phyloP scores from a whole-genome alignment of 2,329 filamentous ascomycete genomes.

The Trematosphaeria pertusa region DNA sequence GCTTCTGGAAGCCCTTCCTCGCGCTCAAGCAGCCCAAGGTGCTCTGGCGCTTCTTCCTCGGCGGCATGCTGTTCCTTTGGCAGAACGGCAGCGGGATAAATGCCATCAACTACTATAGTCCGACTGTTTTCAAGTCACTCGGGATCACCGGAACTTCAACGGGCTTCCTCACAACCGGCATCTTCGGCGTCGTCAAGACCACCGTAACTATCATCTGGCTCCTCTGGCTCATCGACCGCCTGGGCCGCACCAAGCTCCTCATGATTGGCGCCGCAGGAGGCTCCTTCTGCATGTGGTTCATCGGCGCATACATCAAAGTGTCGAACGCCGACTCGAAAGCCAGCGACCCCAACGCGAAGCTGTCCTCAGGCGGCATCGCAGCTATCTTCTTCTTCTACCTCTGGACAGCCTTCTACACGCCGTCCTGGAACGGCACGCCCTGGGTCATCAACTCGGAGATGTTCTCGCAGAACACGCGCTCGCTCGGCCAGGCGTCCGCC shows the following conservation, averaged over 20 bases:
- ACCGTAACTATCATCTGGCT: slow-evolving; percentile 72
- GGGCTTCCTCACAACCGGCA: slow-evolving; percentile 71
- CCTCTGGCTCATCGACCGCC: slow-evolving; percentile 70
- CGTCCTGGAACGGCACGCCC: slow-evolving; percentile 73
- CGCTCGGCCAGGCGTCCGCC: slow-evolving; percentile 73
- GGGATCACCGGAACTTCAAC: slow-evolving; percentile 67
- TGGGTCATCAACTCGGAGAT: slow-evolving; percentile 80
- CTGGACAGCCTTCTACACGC: slow-evolving; percentile 76
- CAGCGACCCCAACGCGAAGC: slow-evolving; percentile 32
- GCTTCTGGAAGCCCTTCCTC: slow-evolving; percentile 69
- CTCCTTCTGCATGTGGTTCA: slow-evolving; percentile 70
- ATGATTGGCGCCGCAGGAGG: slow-evolving; percentile 69
- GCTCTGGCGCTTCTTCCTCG: slow-evolving; percentile 75
- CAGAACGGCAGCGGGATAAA: slow-evolving; percentile 82
- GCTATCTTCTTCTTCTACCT: slow-evolving; percentile 77
- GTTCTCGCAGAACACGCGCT: slow-evolving; percentile 72
- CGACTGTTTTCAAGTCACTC: slow-evolving; percentile 71
- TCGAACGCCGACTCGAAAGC: slow-evolving; percentile 49
- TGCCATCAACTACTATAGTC: slow-evolving; percentile 76
- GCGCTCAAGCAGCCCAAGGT: slow-evolving; percentile 57
- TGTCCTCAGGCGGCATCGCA: slow-evolving; percentile 61
- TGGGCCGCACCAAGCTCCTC: slow-evolving; percentile 68
- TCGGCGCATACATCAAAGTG: slow-evolving; percentile 66
- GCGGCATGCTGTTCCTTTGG: slow-evolving; percentile 77
- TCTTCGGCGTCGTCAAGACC: slow-evolving; percentile 80